Conservation (phyloP, 2,329 filamentous ascomycete genomes). For the Pseudogymnoascus sp. region DNA sequence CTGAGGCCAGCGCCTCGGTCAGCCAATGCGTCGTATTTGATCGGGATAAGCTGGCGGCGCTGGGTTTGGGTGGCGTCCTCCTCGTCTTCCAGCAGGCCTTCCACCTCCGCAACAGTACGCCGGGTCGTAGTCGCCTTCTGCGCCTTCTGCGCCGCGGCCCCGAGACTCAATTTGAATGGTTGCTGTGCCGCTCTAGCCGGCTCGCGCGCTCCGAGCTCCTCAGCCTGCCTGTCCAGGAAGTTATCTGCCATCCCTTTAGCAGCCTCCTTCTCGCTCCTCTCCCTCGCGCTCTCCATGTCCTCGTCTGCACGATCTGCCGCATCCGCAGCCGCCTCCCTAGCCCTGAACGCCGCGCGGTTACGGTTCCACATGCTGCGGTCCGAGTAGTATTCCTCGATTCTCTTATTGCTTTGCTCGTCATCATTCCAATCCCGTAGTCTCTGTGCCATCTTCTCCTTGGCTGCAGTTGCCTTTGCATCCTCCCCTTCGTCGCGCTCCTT, state of each 20-base stretch:
- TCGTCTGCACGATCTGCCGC: conserved; percentile 76
- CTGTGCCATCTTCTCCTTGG: conserved; percentile 59
- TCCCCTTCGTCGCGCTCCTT: conserved; percentile 72
- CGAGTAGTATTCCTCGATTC: conserved; percentile 73
- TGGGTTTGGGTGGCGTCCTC: conserved; percentile 64
- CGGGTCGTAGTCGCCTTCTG: conserved; percentile 49
- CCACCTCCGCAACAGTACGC: conserved; percentile 85
- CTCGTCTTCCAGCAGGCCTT: conserved; percentile 89
- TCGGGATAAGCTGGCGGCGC: conserved; percentile 70
- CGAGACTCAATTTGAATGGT: conserved; percentile 86
- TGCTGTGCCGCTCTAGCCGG: conserved; percentile 44
- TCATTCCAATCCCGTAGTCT: conserved; percentile 80
- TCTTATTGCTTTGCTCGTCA: conserved; percentile 66
- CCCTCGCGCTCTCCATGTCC: conserved; percentile 61
- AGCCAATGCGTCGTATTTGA: conserved; percentile 63
- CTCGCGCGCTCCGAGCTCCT: conserved; percentile 46
- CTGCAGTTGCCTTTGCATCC: conserved; percentile 52
- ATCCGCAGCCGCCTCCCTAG: conserved; percentile 66
- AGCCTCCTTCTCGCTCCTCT: conserved; percentile 64
- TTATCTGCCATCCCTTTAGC: conserved; percentile 80
- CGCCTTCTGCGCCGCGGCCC: conserved; percentile 72
- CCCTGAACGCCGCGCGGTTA: conserved; percentile 65
- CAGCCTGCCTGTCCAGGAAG: conserved; percentile 77
- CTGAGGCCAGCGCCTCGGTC: conserved; percentile 60
- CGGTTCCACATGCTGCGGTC: conserved; percentile 80